Base-by-base conservation (phyloP, 129 eudicot species). In the Chrysanthemum makinoi region DNA sequence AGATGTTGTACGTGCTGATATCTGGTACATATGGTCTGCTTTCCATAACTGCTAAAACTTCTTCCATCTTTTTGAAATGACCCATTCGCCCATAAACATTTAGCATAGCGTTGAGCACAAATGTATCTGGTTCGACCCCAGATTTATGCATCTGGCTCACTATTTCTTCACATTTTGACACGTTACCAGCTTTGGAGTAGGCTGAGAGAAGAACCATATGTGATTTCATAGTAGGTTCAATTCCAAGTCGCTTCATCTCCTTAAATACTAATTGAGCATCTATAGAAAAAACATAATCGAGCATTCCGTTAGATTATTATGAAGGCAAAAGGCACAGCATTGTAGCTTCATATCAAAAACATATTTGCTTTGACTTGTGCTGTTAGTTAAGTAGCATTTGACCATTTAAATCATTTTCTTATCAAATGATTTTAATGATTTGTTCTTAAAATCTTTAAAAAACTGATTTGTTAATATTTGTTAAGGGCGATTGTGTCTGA, bases 161-260 rank as follows among this genome's bases (percentile, higher is more conserved):
- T 26, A 88, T 68, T 16, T 88, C 91, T 85, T 91, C 98, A 16
- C 94, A 88, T 78, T 81, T 91, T 56, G 68, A 68, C 44, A 33
- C 81, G 14, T 91, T 76, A 0, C 94, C 91, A 1, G 52, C 51
- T 79, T 83, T 88, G 50, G 96, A 84, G 69, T 88, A 86, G 85
- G 96, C 94, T 30, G 89, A 88, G 60, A 91, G 71, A 57, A 91
- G 88, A 50, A 88, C 80, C 96, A 88, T 91, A 76, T 91, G 92
- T 80, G 98, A 91, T 83, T 91, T 91, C 98, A 91, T 86, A 14
- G 98, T 91, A 9, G 98, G 98, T 49, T 79, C 75, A 4, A 91
- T 81, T 72, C 87, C 89, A n/a, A 84, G 77, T 13, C 84, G 83
- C 84, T 86, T 84, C 91, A 91, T 89, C 70, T 91, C 94, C 28